Evolutionary conservation across 2,329 filamentous ascomycete species (phyloP).

Genomic region (Pestalotiopsis sp.): DNA sequence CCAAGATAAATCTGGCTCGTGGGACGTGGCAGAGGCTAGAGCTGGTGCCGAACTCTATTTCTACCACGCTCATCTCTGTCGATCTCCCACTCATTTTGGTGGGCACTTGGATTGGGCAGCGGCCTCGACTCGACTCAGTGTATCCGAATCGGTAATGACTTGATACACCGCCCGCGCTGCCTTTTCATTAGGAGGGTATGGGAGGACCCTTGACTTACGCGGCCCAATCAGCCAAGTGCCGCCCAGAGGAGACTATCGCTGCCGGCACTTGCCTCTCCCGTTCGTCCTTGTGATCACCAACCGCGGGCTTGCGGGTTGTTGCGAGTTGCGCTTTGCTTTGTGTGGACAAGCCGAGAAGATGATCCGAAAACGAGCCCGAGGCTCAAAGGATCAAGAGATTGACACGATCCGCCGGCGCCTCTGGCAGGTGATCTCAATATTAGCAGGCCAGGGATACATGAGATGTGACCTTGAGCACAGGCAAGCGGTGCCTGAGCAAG

Average conservation of each 20-base stretch:
- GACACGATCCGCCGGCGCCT: background rate
- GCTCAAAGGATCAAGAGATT: background rate
- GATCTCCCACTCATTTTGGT: background rate
- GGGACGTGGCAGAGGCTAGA: background rate
- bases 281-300: background rate
- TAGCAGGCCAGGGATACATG: background rate
- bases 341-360: background rate
- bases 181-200: background rate
- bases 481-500: background rate
- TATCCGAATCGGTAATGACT: background rate
- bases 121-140: background rate
- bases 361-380: background rate
- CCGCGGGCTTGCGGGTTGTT: background rate
- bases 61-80: slow-evolving; percentile 6
- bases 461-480: background rate
- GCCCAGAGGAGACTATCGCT: background rate
- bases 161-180: background rate
- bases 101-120: background rate
- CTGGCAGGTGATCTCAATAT: background rate
- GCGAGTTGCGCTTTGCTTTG: background rate
- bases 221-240: background rate
- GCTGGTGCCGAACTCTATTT: slow-evolving; percentile 1
- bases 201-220: slow-evolving; percentile 5
- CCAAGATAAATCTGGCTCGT: background rate
- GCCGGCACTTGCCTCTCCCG: background rate